A percentile compares a stretch with the other conserved stretches of the same genome.
phyloP scores from a whole-genome alignment of 306 rosid species.

The Quercus variabilis region DNA sequence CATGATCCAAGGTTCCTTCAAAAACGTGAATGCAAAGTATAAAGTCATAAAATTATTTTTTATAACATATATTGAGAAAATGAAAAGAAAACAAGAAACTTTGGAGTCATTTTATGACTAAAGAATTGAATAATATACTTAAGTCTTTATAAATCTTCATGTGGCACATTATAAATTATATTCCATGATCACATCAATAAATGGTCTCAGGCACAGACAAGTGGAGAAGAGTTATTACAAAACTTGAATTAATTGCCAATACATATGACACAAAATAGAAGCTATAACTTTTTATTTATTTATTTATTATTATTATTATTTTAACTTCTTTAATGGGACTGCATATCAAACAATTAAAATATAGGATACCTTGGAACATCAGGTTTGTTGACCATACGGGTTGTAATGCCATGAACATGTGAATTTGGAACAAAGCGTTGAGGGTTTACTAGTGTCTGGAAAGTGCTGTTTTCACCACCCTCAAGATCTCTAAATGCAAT shows the following conservation, averaged over 20 bases:
- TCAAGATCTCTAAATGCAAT: conserved; percentile 73
- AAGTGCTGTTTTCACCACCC: conserved; percentile 87
- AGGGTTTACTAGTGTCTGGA: conserved; percentile 88
- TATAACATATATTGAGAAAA: background rate
- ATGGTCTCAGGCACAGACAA: background rate
- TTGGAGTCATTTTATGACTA: too few species aligned
- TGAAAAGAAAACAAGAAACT: background rate
- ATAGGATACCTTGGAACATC: conserved; percentile 78
- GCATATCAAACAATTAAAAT: conserved; percentile 1
- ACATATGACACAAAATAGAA: background rate
- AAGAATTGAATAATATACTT: too few species aligned
- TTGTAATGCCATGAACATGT: conserved; percentile 56
- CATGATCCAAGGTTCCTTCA: background rate
- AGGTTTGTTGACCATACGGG: conserved; percentile 54
- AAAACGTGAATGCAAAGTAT: background rate
- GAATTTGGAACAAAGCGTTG: conserved; percentile 49
- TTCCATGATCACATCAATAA: background rate
- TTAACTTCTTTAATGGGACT: background rate
- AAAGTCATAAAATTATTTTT: background rate
- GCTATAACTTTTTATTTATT: background rate
- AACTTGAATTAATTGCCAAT: background rate
- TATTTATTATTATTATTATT: background rate
- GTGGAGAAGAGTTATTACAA: background rate
- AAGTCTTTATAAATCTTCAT: too few species aligned
- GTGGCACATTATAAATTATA: background rate